Percentiles rank a stretch among this genome's conserved stretches.
Evolutionary conservation across 495 filamentous ascomycete species (phyloP).

Genomic region (Penicillium ochrochloron): DNA sequence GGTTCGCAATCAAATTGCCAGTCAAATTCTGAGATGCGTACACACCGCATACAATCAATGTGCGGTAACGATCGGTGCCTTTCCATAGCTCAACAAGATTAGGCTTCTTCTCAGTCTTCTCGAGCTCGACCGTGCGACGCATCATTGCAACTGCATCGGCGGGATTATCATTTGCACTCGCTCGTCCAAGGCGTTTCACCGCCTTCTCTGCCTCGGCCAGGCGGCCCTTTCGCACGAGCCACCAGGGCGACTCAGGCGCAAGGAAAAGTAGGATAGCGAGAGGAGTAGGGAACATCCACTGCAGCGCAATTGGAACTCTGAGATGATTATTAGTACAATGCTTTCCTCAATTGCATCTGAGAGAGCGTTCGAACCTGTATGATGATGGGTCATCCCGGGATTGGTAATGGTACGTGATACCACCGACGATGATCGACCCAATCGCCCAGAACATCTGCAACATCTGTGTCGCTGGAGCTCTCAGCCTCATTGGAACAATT

Average conservation of each 20-base stretch:
- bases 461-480: slow-evolving; percentile 51
- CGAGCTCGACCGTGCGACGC: slow-evolving; percentile 69
- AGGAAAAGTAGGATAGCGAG: slow-evolving; percentile 40
- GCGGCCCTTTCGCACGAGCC: slow-evolving; percentile 49
- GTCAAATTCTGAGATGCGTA: slow-evolving; percentile 37
- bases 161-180: slow-evolving; percentile 29
- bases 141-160: slow-evolving; percentile 61
- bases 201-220: slow-evolving; percentile 45
- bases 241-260: slow-evolving; percentile 60
- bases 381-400: slow-evolving; percentile 37
- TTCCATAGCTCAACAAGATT: slow-evolving; percentile 33
- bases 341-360: slow-evolving; percentile 33
- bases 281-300: slow-evolving; percentile 52
- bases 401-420: slow-evolving; percentile 49
- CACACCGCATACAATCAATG: slow-evolving; percentile 37
- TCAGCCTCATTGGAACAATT: slow-evolving; percentile 48
- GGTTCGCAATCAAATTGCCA: slow-evolving; percentile 35
- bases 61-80: slow-evolving; percentile 35
- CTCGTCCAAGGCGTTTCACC: slow-evolving; percentile 42
- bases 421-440: slow-evolving; percentile 50
- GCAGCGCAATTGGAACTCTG: slow-evolving; percentile 51
- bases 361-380: slow-evolving; percentile 48
- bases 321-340: slow-evolving; percentile 37
- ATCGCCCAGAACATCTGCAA: slow-evolving; percentile 55
- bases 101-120: slow-evolving; percentile 55